Percentiles rank a stretch among this genome's conserved stretches.
phyloP scores from a whole-genome alignment of 2,329 filamentous ascomycete species.

The Camillea tinctor region DNA sequence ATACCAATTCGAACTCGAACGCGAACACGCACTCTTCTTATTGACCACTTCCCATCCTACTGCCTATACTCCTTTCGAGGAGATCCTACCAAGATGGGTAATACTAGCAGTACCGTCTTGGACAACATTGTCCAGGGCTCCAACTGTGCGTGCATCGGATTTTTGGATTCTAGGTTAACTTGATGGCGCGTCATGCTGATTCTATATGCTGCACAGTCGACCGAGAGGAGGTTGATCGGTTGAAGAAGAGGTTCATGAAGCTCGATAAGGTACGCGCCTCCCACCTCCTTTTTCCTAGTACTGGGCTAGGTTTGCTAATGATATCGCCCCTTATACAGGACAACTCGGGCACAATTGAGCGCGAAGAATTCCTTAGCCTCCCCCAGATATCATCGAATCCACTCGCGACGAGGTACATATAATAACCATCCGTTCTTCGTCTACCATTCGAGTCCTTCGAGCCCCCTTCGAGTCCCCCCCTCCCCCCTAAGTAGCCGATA shows the following conservation, averaged over 20 bases:
- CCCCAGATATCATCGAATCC: constrained; percentile 98
- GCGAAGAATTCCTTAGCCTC: constrained; percentile 94
- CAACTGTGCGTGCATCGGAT: constrained; percentile 77
- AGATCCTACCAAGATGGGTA: constrained; percentile 54
- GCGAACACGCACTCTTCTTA: neutral
- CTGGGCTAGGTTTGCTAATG: constrained; percentile 9
- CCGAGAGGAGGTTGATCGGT: constrained; percentile 91
- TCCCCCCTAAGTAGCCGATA: too few relatives aligned
- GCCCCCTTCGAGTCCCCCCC: too few relatives aligned
- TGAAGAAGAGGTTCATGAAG: constrained; percentile 99
- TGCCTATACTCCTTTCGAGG: constrained; percentile 16
- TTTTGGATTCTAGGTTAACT: too few relatives aligned
- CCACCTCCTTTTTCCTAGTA: neutral
- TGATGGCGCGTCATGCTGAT: constrained; percentile 2
- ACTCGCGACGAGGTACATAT: constrained; percentile 78
- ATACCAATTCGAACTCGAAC: too few relatives aligned
- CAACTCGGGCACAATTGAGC: constrained; percentile 96
- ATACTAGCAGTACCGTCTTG: constrained; percentile 71
- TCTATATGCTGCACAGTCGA: constrained; percentile 68
- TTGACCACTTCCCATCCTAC: neutral
- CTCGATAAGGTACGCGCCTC: constrained; percentile 76
- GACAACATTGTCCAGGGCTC: constrained; percentile 95
- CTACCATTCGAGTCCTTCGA: neutral
- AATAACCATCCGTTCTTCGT: neutral
- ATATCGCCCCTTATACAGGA: constrained; percentile 56